A percentile compares a stretch with the other conserved stretches of the same genome.
Conservation (phyloP, 345 rosid genomes). For the Limnanthes douglasii region DNA sequence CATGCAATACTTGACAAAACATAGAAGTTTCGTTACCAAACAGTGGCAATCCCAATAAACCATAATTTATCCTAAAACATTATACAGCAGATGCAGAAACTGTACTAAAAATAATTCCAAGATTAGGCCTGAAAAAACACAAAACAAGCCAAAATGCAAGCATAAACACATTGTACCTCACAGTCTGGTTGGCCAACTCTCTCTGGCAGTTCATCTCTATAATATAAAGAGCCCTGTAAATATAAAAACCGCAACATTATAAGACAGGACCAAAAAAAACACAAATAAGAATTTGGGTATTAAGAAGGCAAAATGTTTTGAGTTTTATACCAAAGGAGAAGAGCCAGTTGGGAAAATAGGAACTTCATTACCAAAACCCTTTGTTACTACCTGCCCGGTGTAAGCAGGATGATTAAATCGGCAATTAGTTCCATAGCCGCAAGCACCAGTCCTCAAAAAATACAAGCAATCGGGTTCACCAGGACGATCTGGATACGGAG, state of each 20-base stretch:
- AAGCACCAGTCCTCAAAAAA: conserved; percentile 50
- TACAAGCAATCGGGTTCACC: conserved; percentile 56
- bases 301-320: too few species aligned
- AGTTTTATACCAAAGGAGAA: too few species aligned
- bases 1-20: conserved; percentile 2
- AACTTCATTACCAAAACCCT: background rate
- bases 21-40: background rate
- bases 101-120: too few species aligned
- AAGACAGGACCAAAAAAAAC: conserved; percentile 1
- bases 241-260: conserved; percentile 4
- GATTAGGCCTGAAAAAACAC: background rate
- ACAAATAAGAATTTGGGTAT: too few species aligned
- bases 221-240: conserved; percentile 24
- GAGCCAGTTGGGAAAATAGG: background rate
- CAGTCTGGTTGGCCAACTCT: conserved; percentile 67
- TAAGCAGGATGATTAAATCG: conserved; percentile 58
- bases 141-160: background rate
- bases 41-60: background rate
- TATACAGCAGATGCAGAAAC: background rate
- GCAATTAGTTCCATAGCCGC: conserved; percentile 62
- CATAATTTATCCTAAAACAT: background rate
- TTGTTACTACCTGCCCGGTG: conserved; percentile 28
- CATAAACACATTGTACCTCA: conserved; percentile 25
- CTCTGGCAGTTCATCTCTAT: conserved; percentile 54
- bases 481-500: conserved; percentile 62